phyloP scores from a whole-genome alignment of 2,329 filamentous ascomycete genomes.

The Pseudogymnoascus sp. region DNA sequence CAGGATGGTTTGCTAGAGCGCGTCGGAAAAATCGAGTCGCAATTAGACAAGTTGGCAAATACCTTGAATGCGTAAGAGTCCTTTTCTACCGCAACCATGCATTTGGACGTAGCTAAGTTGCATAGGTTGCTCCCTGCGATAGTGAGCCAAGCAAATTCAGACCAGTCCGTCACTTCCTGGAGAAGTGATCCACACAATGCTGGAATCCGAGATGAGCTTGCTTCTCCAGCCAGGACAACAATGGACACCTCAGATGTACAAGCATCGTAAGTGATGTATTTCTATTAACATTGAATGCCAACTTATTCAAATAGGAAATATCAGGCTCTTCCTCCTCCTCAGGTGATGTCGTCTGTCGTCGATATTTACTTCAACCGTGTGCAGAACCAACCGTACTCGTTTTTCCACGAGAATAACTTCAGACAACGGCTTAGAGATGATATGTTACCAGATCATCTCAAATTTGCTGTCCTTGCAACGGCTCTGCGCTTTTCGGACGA shows the following conservation, averaged over 20 bases:
- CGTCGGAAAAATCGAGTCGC: not conserved
- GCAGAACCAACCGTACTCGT: slow-evolving; percentile 33
- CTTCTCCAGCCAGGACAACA: not conserved
- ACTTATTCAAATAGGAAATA: not conserved
- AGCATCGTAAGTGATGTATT: not conserved
- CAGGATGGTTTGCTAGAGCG: not conserved
- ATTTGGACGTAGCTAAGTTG: not conserved
- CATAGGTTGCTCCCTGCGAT: not conserved
- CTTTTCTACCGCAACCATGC: not conserved
- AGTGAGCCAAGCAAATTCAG: not conserved
- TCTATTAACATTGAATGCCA: not conserved
- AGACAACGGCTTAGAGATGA: slow-evolving; percentile 22
- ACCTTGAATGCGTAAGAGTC: not conserved
- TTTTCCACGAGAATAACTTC: slow-evolving; percentile 30
- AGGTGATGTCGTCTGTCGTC: slow-evolving; percentile 13
- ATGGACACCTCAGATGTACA: not conserved
- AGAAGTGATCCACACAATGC: not conserved
- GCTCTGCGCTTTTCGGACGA: slow-evolving; percentile 27
- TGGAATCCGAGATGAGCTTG: not conserved
- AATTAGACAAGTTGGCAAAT: not conserved
- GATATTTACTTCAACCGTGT: slow-evolving; percentile 29
- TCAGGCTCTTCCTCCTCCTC: not conserved
- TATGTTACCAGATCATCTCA: slow-evolving; percentile 24
- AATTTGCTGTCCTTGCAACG: slow-evolving; percentile 28
- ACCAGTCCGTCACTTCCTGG: not conserved